Base-by-base conservation (phyloP, 225 moss, liverwort and hornwort species). In the Anthoceros angustus region DNA sequence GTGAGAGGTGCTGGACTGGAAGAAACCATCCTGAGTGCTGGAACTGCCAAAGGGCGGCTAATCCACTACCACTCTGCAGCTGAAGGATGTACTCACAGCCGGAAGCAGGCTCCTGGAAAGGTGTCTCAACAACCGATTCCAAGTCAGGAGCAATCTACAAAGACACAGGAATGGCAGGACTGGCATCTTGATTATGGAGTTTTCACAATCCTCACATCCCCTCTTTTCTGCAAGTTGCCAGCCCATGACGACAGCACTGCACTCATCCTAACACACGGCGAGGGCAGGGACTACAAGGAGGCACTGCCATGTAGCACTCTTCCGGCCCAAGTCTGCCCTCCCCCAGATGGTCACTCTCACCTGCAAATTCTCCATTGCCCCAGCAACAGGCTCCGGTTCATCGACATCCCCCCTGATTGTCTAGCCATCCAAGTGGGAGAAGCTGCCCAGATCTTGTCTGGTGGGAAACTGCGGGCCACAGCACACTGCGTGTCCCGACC, bases 101-200 rank as follows among this genome's bases (percentile, higher is more conserved):
- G 18, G 18, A 7, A 55, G n/a, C 18, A 55, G 8, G 7, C 55
- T 32, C 32, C 32, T 32, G 32, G 32, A 32, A 32, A 1, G 32
- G 32, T 32, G 32, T 32, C 32, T 4, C 32, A 32, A 32, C 32
- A 1, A 32, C 32, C 32, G 32, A 32, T 32, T 32, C 32, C 62
- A 43, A 64, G 70, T 42, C 66, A 67, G 14, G n/a, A 20, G 16
- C 20, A 12, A 48, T 61, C 80, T 16, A 77, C 14, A n/a, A 18
- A 18, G 14, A 15, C n/a, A 55, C 55, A 55, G 61, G 43, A 64
- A 39, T 93, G 93, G 93, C 93, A 93, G 71, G 79, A 83, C 66
- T 93, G 93, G 93, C 93, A 93, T 68, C 83, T 78, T 46, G 90
- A 93, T 71, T 90, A 86, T 55, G 93, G 93, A 69, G 76, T 90